A percentile compares a stretch with the other conserved stretches of the same genome.
Evolutionary conservation across 176 grass and related monocot species (phyloP).

Genomic region (Chrysopogon serrulatus): DNA sequence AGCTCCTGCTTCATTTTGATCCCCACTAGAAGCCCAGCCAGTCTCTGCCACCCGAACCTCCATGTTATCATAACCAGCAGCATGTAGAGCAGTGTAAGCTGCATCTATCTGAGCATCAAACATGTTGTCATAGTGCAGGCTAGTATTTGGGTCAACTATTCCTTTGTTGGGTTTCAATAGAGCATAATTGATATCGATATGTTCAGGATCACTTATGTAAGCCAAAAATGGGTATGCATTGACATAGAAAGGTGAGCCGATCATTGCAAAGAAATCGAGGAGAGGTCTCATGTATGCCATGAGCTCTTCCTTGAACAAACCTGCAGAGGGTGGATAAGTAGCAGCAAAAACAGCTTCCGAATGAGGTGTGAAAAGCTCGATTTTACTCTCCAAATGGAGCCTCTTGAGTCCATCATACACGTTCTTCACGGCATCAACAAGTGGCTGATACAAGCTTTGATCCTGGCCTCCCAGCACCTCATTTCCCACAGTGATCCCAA

Average conservation of each 20-base stretch:
- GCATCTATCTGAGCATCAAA: constrained; percentile 99
- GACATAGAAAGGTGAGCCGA: constrained; percentile 69
- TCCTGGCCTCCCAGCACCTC: constrained; percentile 88
- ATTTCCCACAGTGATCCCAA: constrained; percentile 86
- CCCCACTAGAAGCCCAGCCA: constrained; percentile 88
- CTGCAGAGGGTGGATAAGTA: constrained; percentile 89
- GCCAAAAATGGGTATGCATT: constrained; percentile 98
- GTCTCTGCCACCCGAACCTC: constrained; percentile 93
- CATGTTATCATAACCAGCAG: constrained; percentile 77
- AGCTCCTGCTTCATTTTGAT: constrained; percentile 71
- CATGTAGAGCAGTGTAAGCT: constrained; percentile 81
- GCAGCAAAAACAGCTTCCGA: constrained; percentile 81
- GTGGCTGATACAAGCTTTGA: constrained; percentile 51
- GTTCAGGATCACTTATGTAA: constrained; percentile 70
- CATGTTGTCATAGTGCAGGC: constrained; percentile 97
- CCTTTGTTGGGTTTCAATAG: constrained; percentile 83
- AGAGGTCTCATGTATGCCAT: constrained; percentile 79
- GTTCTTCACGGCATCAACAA: constrained; percentile 76
- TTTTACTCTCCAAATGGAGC: constrained; percentile 52
- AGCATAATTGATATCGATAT: constrained; percentile 95
- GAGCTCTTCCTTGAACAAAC: constrained; percentile 72
- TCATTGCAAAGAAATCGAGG: constrained; percentile 69
- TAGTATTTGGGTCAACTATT: constrained; percentile 67
- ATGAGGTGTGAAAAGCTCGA: constrained; percentile 77
- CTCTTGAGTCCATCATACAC: constrained; percentile 73